Evolutionary conservation across 768 basidiomycete species (phyloP).

Genomic region (Leccinum variicolor): DNA sequence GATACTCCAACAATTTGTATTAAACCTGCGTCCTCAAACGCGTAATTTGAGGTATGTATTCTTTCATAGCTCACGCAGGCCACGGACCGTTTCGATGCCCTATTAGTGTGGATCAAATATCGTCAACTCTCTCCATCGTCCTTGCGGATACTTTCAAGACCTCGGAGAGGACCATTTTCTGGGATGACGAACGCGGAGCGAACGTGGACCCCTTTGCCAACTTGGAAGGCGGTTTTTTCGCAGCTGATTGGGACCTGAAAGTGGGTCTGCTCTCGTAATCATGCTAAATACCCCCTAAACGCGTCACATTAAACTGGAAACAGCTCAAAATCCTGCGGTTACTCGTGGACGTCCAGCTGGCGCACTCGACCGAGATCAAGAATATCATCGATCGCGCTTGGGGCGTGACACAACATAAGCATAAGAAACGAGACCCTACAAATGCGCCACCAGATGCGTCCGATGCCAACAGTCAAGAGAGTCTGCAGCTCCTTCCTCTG

Average conservation of each 20-base stretch:
- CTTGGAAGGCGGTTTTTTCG: conserved; percentile 71
- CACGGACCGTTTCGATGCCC: conserved; percentile 30
- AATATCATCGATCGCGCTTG: conserved; percentile 76
- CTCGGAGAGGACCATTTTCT: conserved; percentile 73
- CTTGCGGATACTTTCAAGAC: conserved; percentile 72
- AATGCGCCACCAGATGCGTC: conserved; percentile 52
- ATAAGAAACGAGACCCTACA: conserved; percentile 72
- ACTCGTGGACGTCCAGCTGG: conserved; percentile 80
- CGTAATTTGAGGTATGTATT: conserved; percentile 79
- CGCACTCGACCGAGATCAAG: conserved; percentile 67
- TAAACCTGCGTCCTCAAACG: conserved; percentile 82
- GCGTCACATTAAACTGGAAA: conserved; percentile 20
- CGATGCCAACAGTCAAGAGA: conserved; percentile 65
- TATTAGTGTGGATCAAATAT: conserved; percentile 76
- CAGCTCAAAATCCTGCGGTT: conserved; percentile 83
- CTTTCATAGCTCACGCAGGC: conserved; percentile 25
- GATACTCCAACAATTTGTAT: conserved; percentile 71
- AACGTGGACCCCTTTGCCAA: conserved; percentile 75
- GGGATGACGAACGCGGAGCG: conserved; percentile 63
- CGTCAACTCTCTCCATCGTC: conserved; percentile 64
- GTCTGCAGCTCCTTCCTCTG: conserved; percentile 62
- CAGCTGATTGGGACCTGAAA: conserved; percentile 79
- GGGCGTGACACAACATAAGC: conserved; percentile 81
- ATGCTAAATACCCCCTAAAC: conserved; percentile 27
- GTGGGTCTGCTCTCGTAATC: conserved; percentile 43